Evolutionary conservation across 257 asterid genomes (phyloP).

Genomic region (Solanum piurae): DNA sequence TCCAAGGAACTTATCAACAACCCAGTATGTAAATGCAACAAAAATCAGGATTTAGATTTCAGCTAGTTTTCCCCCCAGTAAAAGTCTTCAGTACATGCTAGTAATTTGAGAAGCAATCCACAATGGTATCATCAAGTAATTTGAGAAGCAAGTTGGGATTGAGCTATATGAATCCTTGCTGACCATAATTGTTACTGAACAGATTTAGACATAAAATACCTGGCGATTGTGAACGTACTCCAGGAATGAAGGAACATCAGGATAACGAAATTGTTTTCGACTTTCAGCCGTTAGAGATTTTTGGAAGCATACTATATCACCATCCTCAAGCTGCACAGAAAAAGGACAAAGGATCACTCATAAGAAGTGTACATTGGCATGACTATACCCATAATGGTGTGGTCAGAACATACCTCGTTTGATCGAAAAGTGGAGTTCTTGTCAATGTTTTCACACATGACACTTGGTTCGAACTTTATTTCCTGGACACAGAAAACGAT

Average conservation of each 20-base stretch:
- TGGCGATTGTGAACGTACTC: slow-evolving; percentile 90
- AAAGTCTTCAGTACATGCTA: not conserved
- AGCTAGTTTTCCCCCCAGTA: not conserved
- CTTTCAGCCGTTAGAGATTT: slow-evolving; percentile 43
- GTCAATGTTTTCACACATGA: slow-evolving; percentile 93
- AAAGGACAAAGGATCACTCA: not conserved
- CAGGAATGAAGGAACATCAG: slow-evolving; percentile 75
- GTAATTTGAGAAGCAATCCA: not conserved
- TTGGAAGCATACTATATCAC: slow-evolving; percentile 94
- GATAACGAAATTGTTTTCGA: slow-evolving; percentile 55
- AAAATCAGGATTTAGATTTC: not conserved
- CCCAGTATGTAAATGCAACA: not conserved
- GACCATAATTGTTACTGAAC: not conserved
- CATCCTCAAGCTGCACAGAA: slow-evolving; percentile 71
- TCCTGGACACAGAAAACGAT: slow-evolving; percentile 36
- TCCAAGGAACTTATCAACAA: not conserved
- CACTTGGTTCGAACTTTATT: slow-evolving; percentile 81
- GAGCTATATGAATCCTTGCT: not conserved
- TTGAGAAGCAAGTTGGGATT: not conserved
- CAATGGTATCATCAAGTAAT: not conserved
- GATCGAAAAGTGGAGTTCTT: slow-evolving; percentile 48
- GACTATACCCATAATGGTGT: not conserved
- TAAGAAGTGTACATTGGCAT: not conserved
- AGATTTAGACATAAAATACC: slow-evolving; percentile 22
- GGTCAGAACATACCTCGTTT: slow-evolving; percentile 51